phyloP scores from a whole-genome alignment of 768 basidiomycete genomes.

The Asterophora parasitica region DNA sequence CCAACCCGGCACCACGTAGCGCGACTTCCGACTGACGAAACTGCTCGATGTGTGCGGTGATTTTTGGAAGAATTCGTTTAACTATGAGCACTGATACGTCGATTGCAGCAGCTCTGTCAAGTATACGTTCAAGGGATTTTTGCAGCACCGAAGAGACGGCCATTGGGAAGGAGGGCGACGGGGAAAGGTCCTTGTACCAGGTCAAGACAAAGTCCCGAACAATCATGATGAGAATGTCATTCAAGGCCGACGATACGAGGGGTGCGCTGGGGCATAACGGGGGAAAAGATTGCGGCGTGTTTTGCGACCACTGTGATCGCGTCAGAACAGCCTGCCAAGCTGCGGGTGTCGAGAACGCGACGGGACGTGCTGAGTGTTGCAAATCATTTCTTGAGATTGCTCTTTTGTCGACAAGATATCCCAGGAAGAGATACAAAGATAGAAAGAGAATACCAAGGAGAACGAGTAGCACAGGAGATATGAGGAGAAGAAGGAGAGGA shows the following conservation, averaged over 20 bases:
- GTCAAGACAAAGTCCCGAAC: conserved; percentile 82
- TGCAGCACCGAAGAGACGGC: conserved; percentile 78
- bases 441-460: conserved; percentile 48
- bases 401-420: conserved; percentile 52
- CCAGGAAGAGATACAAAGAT: conserved; percentile 49
- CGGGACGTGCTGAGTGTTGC: conserved; percentile 60
- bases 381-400: conserved; percentile 32
- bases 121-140: conserved; percentile 52
- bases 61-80: conserved; percentile 79
- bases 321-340: conserved; percentile 91
- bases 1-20: conserved; percentile 75
- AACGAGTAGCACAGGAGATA: conserved; percentile 56
- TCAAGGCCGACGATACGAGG: conserved; percentile 64
- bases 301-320: conserved; percentile 86
- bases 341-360: conserved; percentile 87
- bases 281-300: conserved; percentile 59
- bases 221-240: conserved; percentile 76
- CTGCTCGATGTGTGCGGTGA: conserved; percentile 85
- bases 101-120: conserved; percentile 50
- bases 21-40: conserved; percentile 88
- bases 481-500: conserved; percentile 56
- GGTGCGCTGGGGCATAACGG: conserved; percentile 62
- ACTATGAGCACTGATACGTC: conserved; percentile 78
- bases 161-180: conserved; percentile 83
- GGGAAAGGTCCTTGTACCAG: conserved; percentile 87